phyloP scores from a whole-genome alignment of 306 rosid species.

The Dryas octopetala region DNA sequence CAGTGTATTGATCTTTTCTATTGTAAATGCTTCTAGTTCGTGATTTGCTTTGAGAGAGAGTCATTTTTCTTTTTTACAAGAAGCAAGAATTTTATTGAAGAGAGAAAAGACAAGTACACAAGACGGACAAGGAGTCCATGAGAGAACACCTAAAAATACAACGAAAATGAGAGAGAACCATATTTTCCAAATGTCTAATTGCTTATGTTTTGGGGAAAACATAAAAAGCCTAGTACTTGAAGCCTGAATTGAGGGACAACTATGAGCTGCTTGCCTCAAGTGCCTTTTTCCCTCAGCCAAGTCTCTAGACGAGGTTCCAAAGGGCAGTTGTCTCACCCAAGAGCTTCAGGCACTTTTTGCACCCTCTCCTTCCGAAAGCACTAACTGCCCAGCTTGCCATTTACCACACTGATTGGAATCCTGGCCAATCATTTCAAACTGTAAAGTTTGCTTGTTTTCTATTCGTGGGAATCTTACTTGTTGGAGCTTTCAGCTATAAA shows the following conservation, averaged over 20 bases:
- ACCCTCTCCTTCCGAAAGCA: neutral
- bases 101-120: no score
- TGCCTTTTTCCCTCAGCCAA: neutral
- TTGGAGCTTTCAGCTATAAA: neutral
- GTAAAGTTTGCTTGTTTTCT: neutral
- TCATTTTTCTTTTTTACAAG: no score
- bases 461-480: neutral
- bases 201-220: neutral
- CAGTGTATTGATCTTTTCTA: neutral
- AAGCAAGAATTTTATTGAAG: no score
- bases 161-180: neutral
- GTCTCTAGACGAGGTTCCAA: neutral
- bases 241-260: neutral
- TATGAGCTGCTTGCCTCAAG: neutral
- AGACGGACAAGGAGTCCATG: no score
- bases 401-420: no score
- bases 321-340: neutral
- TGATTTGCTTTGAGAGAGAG: no score
- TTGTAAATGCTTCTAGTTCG: neutral
- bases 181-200: neutral
- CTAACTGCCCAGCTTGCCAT: neutral
- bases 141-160: no score
- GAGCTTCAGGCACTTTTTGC: neutral
- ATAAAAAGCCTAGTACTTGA: neutral
- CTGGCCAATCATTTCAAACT: neutral